Conservation (phyloP, 164 flowering plant species). For the Liquidambar formosana region DNA sequence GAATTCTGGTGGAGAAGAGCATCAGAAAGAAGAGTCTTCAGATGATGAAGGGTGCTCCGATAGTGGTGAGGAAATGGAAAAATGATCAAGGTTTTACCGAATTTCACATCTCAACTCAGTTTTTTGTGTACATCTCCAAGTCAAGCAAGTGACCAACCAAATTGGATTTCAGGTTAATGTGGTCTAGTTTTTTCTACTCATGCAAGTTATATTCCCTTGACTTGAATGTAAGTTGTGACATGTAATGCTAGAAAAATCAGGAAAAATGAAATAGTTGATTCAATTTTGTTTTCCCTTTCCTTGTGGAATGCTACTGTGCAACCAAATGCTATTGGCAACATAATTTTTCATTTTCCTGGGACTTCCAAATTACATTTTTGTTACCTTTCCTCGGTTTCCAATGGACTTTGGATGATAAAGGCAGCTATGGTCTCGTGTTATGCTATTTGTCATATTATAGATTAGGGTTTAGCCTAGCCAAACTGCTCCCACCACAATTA, state of each 20-base stretch:
- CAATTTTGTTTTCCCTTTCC: not conserved
- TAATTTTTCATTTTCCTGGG: too few relatives aligned
- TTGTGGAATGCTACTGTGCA: too few relatives aligned
- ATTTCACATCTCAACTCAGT: not conserved
- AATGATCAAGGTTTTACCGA: not conserved
- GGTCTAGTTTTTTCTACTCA: not conserved
- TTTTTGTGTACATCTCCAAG: not conserved
- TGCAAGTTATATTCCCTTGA: not conserved
- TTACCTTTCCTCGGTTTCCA: too few relatives aligned
- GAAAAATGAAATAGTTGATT: not conserved
- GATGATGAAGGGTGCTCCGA: conserved; percentile 54
- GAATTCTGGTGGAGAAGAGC: conserved; percentile 39
- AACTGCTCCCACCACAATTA: too few relatives aligned
- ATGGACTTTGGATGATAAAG: too few relatives aligned
- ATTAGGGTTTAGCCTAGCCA: too few relatives aligned
- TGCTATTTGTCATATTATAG: too few relatives aligned
- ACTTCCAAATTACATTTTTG: too few relatives aligned
- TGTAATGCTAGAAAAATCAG: not conserved
- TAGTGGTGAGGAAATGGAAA: conserved; percentile 29
- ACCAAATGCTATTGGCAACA: too few relatives aligned
- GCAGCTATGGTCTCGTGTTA: too few relatives aligned
- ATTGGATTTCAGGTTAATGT: not conserved
- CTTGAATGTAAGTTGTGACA: too few relatives aligned
- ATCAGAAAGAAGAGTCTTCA: conserved; percentile 46
- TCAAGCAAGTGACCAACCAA: not conserved